Base-by-base conservation (phyloP, 352 stramenopile genomes). In the Globisporangium paddicum region DNA sequence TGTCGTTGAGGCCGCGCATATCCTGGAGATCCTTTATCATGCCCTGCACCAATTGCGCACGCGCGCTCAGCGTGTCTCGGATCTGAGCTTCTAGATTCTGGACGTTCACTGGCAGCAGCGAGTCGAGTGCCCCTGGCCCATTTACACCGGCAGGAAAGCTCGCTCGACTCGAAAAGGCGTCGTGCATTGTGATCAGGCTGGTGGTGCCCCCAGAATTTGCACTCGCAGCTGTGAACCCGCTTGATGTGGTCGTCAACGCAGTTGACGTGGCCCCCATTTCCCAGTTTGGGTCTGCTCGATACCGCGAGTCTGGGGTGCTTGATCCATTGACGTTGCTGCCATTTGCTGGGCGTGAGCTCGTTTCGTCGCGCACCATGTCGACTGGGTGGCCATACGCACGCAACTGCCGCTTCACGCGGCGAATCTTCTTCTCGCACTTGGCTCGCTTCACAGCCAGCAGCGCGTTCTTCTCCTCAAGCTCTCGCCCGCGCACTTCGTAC, bases 401-500 rank as follows among this genome's bases (percentile, higher is more conserved):
- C 7, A 62, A 9, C 3, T 62, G 56, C 16, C 64, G 67, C 46
- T 61, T 53, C 26, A 74, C 55, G 28, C 55, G 66, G 25, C 66
- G 60, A 23, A 83, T 65, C 26, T 68, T 68, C 42, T 64, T 71
- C 50, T 86, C 74, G 68, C 67, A 82, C 18, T 70, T 53, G 5
- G 69, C 57, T 6, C 77, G 69, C 49, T 79, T 64, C 18, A 65
- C 64, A 9, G 37, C 55, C 23, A 75, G 60, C 14, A 13, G 41
- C 19, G 55, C 58, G 40, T 74, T 69, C 7, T 79, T 68, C 37
- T 86, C 73, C n/a, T 74, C 67, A 32, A 85, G 44, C 21, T 86
- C 72, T 0, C 63, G 50, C 9, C 59, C 64, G 9, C 72, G 79
- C 14, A 83, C 65, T 19, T 87, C 72, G 25, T 69, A 71, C 21